Base-by-base conservation (phyloP, 352 stramenopile genomes). In the Pythium aquatile region DNA sequence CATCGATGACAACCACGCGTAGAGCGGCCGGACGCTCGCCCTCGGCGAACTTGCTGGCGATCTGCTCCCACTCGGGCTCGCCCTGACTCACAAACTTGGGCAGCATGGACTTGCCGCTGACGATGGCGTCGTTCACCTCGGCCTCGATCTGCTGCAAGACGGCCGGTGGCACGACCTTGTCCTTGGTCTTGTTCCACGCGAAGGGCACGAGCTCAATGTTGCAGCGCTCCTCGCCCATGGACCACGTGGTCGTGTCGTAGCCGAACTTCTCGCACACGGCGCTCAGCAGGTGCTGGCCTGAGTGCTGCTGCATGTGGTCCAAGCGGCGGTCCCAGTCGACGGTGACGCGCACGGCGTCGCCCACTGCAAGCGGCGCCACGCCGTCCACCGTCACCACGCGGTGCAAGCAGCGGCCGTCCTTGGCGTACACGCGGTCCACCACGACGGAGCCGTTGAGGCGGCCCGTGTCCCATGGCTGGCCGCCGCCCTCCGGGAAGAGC, bases 271-370 rank as follows among this genome's bases (percentile, higher is more conserved):
- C 76, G 37, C 85, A 88, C 32, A 96, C 81, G n/a, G 88, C 88
- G 58, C 81, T 94, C 51, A 96, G 77, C 37, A 97, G 65, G 58
- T 97, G 90, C 70, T 97, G 90, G 39, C 78, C 88, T 58, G 90
- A 96, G 76, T 97, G 90, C 69, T 96, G 87, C 67, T 91, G 84
- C 87, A 96, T 96, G 72, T 96, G 87, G 60, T 96, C 89, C 33
- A 88, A 85, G 57, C 89, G 80, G 13, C 89, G 81, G 37, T 59
- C 63, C 87, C 87, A 96, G 67, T 96, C 78, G 24, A 97, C 77
- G 0, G 9, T 66, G 33, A 81, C 78, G 32, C 75, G 54, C 16
- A 96, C 82, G 20, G 76, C 65, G 30, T 87, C 71, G 3, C 76
- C 84, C 17, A 76, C 66, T 29, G 68, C 44, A 26, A 93, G 80